A percentile compares a stretch with the other conserved stretches of the same genome.
These are phyloP conservation scores for Rhodotorula sp. DNA, from an alignment of 1,284 basidiomycete genomes.

Conservation along the genomic window DNA sequence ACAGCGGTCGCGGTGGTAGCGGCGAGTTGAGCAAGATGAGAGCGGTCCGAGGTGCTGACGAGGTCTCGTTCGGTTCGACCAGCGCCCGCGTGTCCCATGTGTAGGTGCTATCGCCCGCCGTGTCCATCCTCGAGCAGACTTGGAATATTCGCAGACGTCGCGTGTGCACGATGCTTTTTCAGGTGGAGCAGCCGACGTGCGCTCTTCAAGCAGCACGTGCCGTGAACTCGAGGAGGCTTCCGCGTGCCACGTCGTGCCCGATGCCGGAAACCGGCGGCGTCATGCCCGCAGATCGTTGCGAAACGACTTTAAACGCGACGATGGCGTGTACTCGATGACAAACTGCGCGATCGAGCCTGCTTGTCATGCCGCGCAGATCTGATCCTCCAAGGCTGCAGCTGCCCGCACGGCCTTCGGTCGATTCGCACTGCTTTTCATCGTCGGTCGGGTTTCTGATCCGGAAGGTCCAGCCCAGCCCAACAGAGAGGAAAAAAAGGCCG, in stretches of 20 bases:
- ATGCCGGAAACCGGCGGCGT: not conserved
- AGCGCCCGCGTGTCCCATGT: slow-evolving; percentile 32
- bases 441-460: no score
- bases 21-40: slow-evolving; percentile 87
- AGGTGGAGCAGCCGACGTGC: not conserved
- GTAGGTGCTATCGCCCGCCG: not conserved
- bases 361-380: not conserved
- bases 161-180: not conserved
- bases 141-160: not conserved
- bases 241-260: not conserved
- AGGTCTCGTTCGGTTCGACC: not conserved
- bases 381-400: not conserved
- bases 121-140: not conserved
- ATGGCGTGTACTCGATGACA: not conserved
- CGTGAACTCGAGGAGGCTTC: not conserved
- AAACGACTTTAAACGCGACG: no score
- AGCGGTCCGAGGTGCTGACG: slow-evolving; percentile 50
- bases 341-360: not conserved
- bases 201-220: not conserved
- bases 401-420: not conserved
- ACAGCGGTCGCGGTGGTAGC: slow-evolving; percentile 61
- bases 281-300: no score
- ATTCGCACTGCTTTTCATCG: no score
- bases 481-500: no score
- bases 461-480: no score